Evolutionary conservation across 495 filamentous ascomycete species (phyloP).

Genomic region (Amphirosellinia nigrospora): DNA sequence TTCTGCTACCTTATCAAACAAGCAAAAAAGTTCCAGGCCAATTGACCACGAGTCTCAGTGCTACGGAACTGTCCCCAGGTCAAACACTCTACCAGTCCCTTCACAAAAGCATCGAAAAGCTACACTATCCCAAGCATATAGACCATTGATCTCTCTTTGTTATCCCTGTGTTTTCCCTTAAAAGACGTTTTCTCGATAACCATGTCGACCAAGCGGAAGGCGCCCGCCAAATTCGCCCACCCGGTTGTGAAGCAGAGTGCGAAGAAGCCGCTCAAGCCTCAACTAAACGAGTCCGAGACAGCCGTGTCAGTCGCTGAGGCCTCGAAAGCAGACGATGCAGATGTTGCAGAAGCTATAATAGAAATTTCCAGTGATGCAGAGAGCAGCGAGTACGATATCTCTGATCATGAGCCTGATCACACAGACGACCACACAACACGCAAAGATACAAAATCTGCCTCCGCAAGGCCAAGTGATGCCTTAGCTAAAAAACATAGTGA

Average conservation of each 20-base stretch:
- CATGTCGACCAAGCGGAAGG: conserved; percentile 63
- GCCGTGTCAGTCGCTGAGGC: conserved; percentile 57
- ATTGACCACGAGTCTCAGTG: conserved; percentile 9
- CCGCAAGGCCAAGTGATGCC: conserved; percentile 19
- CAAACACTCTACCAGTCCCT: neutral
- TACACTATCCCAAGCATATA: neutral
- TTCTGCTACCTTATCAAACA: conserved; percentile 19
- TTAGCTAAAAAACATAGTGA: conserved; percentile 18
- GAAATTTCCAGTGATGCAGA: conserved; percentile 64
- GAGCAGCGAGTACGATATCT: conserved; percentile 46
- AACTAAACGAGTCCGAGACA: conserved; percentile 76
- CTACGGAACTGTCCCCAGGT: neutral
- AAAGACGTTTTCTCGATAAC: conserved; percentile 6
- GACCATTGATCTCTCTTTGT: neutral
- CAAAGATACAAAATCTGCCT: conserved; percentile 14
- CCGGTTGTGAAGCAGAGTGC: conserved; percentile 63
- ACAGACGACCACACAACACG: conserved; percentile 33
- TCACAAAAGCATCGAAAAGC: conserved; percentile 4
- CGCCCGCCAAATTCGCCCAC: conserved; percentile 51
- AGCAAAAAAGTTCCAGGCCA: conserved; percentile 27
- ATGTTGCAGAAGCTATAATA: conserved; percentile 46
- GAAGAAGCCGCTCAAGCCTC: conserved; percentile 62
- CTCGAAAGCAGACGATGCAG: conserved; percentile 37
- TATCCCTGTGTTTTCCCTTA: neutral
- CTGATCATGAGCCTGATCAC: conserved; percentile 39